A percentile compares a stretch with the other conserved stretches of the same genome.
Conservation (phyloP, 352 stramenopile genomes). For the Phytophthora pluvialis region DNA sequence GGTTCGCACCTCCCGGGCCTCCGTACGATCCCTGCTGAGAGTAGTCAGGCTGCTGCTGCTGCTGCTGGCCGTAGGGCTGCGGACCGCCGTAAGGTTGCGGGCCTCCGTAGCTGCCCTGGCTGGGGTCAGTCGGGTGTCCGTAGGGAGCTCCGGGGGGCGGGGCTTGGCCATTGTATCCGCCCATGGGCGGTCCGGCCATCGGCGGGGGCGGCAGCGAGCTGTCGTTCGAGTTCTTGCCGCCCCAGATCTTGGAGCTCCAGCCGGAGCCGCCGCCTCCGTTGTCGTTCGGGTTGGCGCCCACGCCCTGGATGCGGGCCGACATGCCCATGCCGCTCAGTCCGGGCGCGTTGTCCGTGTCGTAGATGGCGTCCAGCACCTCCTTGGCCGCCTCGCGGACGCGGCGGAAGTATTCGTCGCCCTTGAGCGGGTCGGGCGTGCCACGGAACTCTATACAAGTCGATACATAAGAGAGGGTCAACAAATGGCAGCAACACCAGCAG, state of each 20-base stretch:
- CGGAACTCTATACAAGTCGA: constrained; percentile 91
- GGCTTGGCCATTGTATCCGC: constrained; percentile 49
- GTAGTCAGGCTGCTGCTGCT: constrained; percentile 56
- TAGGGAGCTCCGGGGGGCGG: constrained; percentile 42
- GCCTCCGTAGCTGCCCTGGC: constrained; percentile 54
- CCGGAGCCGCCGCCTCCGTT: constrained; percentile 45
- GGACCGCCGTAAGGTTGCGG: constrained; percentile 47
- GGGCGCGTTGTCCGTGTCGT: constrained; percentile 83
- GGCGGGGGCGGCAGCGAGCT: constrained; percentile 52
- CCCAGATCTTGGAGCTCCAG: constrained; percentile 78
- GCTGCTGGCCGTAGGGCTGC: constrained; percentile 49
- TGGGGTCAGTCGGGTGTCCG: constrained; percentile 55
- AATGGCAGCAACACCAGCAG: not conserved
- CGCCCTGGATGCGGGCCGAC: constrained; percentile 81
- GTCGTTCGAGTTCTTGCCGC: constrained; percentile 68
- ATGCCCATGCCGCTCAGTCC: constrained; percentile 78
- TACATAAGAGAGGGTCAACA: constrained; percentile 8
- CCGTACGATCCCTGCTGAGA: constrained; percentile 49
- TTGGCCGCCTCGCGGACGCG: constrained; percentile 93
- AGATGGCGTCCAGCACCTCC: constrained; percentile 95
- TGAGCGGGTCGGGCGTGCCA: constrained; percentile 92
- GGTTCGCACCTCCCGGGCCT: constrained; percentile 40
- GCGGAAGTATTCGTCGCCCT: constrained; percentile 95
- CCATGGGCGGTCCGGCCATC: constrained; percentile 61
- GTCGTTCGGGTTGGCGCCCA: constrained; percentile 68